A percentile compares a stretch with the other conserved stretches of the same genome.
These are phyloP conservation scores for Fraxinus sp. DNA, from an alignment of 305 asterid species.

Conservation along the genomic window DNA sequence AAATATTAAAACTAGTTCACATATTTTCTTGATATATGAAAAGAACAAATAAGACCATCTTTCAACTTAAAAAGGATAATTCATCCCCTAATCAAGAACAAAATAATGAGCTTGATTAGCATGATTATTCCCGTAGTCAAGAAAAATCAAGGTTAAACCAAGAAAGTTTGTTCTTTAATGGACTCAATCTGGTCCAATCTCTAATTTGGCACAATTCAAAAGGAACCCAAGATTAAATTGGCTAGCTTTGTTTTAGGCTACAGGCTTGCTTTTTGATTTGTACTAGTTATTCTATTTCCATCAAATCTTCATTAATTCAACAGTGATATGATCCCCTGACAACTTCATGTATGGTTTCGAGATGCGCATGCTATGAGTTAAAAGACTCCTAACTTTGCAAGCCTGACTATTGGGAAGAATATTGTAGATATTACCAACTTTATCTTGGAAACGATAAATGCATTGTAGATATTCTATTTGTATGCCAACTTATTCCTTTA, in stretches of 20 bases:
- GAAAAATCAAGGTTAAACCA: not conserved
- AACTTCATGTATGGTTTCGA: not conserved
- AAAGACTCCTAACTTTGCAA: not conserved
- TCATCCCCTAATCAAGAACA: not conserved
- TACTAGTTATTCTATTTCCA: not conserved
- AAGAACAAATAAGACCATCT: not conserved
- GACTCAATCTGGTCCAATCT: not conserved
- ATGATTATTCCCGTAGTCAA: not conserved
- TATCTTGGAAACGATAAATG: not conserved
- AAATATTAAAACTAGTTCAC: no score
- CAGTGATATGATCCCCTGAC: not conserved
- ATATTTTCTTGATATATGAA: no score
- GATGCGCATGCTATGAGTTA: not conserved
- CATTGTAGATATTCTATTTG: not conserved
- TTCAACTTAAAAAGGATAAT: not conserved
- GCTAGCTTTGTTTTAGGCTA: not conserved
- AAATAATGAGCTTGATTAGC: not conserved
- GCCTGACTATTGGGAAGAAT: not conserved
- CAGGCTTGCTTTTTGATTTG: not conserved
- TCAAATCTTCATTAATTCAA: not conserved
- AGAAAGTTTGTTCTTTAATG: not conserved
- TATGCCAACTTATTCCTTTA: not conserved
- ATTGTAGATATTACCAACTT: not conserved
- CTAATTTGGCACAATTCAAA: not conserved
- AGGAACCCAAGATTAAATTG: not conserved